Conservation (phyloP, 495 filamentous ascomycete species). For the Xylaria longipes region DNA sequence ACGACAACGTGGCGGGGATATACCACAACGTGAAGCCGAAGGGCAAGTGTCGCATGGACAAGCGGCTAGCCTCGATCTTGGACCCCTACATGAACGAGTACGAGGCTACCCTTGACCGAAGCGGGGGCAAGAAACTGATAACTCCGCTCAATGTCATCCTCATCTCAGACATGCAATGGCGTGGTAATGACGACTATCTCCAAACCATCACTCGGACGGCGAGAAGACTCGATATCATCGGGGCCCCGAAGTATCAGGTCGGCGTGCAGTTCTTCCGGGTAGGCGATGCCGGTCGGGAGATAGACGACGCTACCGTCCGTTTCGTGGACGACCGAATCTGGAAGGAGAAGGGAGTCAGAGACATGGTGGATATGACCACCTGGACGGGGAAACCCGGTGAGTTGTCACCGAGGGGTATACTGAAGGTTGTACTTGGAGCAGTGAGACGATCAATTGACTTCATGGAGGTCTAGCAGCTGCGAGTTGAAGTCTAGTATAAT, state of each 20-base stretch:
- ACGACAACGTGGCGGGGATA: slow-evolving; percentile 61
- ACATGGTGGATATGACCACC: slow-evolving; percentile 85
- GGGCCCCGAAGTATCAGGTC: slow-evolving; percentile 78
- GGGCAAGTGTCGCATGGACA: slow-evolving; percentile 56
- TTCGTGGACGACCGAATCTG: slow-evolving; percentile 66
- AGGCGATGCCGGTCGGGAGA: slow-evolving; percentile 68
- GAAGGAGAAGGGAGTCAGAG: slow-evolving; percentile 60
- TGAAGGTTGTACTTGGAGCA: slow-evolving; percentile 75
- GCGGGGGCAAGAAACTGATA: slow-evolving; percentile 48
- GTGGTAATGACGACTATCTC: slow-evolving; percentile 55
- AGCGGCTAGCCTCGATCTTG: slow-evolving; percentile 69
- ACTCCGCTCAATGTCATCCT: slow-evolving; percentile 87
- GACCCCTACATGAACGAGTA: slow-evolving; percentile 57
- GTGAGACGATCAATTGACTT: slow-evolving; percentile 47
- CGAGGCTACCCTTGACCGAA: slow-evolving; percentile 29
- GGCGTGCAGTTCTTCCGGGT: slow-evolving; percentile 92
- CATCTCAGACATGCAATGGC: slow-evolving; percentile 70
- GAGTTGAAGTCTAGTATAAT: neutral
- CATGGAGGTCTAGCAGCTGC: neutral
- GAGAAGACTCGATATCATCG: slow-evolving; percentile 67
- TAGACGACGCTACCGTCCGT: slow-evolving; percentile 58
- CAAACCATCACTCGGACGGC: slow-evolving; percentile 68
- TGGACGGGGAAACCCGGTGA: slow-evolving; percentile 57
- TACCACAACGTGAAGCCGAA: slow-evolving; percentile 41
- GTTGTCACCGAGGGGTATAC: slow-evolving; percentile 59